Evolutionary conservation across 2,329 filamentous ascomycete genomes (phyloP).

Genomic region (Talaromyces pinophilus): DNA sequence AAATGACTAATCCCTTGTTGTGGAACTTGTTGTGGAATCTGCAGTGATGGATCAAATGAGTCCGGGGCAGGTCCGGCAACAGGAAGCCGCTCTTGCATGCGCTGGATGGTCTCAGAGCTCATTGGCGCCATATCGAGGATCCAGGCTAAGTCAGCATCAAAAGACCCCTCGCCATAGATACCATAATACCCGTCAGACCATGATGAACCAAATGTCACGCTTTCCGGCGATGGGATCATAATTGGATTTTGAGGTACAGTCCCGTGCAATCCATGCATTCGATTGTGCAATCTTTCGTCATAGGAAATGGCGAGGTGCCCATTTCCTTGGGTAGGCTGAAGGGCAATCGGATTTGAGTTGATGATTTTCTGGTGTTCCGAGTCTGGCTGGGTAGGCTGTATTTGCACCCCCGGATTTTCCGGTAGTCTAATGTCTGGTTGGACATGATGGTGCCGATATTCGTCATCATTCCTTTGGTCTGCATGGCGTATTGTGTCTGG

Average conservation of each 20-base stretch:
- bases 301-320: not conserved
- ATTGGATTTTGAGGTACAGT: not conserved
- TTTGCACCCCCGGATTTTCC: not conserved
- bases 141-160: constrained; percentile 23
- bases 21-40: not conserved
- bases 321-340: not conserved
- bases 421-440: not conserved
- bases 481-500: too few species aligned
- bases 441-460: not conserved
- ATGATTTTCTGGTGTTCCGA: not conserved
- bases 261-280: not conserved
- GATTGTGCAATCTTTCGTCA: constrained; percentile 1
- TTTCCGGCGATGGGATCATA: constrained; percentile 4
- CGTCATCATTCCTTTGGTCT: not conserved
- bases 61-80: not conserved
- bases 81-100: not conserved
- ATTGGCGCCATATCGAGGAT: constrained; percentile 22
- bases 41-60: not conserved
- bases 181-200: constrained; percentile 14
- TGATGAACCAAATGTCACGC: constrained; percentile 1
- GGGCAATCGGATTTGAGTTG: not conserved
- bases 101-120: not conserved
- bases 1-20: not conserved
- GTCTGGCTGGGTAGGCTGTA: not conserved
- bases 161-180: constrained; percentile 23